These are phyloP conservation scores for Lunularia cruciata DNA, from an alignment of 225 moss, liverwort and hornwort genomes.

Conservation along the genomic window DNA sequence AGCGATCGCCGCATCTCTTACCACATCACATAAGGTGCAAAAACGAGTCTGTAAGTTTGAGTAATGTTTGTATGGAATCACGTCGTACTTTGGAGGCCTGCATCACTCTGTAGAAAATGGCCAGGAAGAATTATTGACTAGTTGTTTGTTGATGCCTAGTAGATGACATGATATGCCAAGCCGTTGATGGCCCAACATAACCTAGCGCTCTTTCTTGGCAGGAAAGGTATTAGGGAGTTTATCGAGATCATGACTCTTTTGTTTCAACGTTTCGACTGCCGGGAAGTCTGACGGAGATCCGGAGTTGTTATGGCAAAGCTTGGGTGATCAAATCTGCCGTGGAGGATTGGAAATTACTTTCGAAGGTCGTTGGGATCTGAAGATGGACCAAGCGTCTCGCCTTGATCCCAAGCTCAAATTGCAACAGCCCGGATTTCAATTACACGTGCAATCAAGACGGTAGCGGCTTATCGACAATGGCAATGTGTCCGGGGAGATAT, in stretches of 20 bases:
- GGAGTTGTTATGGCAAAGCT: not conserved
- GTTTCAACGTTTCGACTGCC: not conserved
- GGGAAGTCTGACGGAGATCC: constrained; percentile 5
- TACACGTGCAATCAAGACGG: not conserved
- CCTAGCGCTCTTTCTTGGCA: constrained; percentile 9
- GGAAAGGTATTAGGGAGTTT: not conserved
- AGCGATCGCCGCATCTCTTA: constrained; percentile 11
- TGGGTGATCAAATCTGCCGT: not conserved
- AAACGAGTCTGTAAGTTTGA: constrained; percentile 4
- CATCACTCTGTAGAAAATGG: not conserved
- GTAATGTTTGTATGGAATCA: constrained; percentile 7
- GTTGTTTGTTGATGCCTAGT: not conserved
- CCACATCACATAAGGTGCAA: not conserved
- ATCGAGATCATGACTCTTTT: not conserved
- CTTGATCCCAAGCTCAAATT: not conserved
- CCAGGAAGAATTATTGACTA: not conserved
- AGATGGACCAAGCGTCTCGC: not conserved
- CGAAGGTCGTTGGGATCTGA: not conserved
- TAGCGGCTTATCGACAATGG: not conserved
- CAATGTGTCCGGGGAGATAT: not conserved
- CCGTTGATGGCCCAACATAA: not conserved
- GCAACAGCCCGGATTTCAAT: not conserved
- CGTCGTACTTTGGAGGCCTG: not conserved
- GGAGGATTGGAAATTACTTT: not conserved
- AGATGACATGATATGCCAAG: constrained; percentile 6